Percentiles rank a stretch among this genome's conserved stretches.
Conservation (phyloP, 176 grass and related monocot species). For the Ananas comosus region DNA sequence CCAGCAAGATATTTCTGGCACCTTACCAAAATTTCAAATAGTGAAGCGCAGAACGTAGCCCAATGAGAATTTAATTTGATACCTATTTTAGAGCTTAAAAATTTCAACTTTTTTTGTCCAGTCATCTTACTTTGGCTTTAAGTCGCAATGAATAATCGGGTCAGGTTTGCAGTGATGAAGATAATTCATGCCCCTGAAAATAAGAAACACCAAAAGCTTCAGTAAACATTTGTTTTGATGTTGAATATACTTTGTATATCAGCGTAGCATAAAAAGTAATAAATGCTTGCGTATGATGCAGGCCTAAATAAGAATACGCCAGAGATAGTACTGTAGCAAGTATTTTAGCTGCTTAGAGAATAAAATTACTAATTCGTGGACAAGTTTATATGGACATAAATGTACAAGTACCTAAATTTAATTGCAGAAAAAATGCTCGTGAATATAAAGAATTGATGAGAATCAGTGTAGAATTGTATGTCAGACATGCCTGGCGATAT, state of each 20-base stretch:
- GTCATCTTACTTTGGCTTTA: constrained; percentile 99
- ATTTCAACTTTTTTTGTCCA: constrained; percentile 21
- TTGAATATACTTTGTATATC: background rate
- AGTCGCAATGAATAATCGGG: constrained; percentile 88
- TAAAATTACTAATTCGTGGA: no score
- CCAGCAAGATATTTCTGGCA: constrained; percentile 99
- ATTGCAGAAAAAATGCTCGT: no score
- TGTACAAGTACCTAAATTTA: no score
- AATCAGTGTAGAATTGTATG: no score
- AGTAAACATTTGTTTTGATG: background rate
- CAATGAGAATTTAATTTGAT: background rate
- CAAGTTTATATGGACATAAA: no score
- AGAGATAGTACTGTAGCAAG: no score
- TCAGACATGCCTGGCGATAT: constrained; percentile 70
- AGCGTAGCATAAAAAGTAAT: no score
- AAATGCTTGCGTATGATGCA: no score
- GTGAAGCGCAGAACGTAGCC: constrained; percentile 44
- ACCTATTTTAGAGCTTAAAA: background rate
- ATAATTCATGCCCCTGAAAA: constrained; percentile 92
- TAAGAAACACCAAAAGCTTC: background rate
- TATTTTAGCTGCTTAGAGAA: no score
- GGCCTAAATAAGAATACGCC: no score
- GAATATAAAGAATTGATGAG: no score
- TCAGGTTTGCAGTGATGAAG: constrained; percentile 94
- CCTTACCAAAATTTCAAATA: constrained; percentile 87